phyloP scores from a whole-genome alignment of 768 basidiomycete genomes.

The Gloeophyllum trabeum region DNA sequence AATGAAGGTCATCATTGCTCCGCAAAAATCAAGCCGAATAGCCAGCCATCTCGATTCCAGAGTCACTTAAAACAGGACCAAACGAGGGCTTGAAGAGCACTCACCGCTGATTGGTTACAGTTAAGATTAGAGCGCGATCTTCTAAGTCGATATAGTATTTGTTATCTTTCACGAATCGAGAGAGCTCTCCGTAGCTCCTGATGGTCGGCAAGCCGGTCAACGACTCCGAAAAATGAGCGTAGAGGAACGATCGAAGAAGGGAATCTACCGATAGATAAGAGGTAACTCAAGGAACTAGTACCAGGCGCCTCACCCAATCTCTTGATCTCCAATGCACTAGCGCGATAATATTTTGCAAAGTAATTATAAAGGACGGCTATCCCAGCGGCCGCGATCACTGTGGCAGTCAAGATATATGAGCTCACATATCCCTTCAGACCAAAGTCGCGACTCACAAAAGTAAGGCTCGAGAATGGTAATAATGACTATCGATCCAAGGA shows the following conservation, averaged over 20 bases:
- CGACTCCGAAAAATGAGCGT: slow-evolving; percentile 71
- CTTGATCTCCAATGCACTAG: slow-evolving; percentile 66
- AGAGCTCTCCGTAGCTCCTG: slow-evolving; percentile 57
- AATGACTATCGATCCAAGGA: slow-evolving; percentile 40
- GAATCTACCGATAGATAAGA: slow-evolving; percentile 43
- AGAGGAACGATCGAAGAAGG: slow-evolving; percentile 63
- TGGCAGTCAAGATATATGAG: background rate
- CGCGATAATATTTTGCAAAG: slow-evolving; percentile 58
- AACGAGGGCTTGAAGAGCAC: no score
- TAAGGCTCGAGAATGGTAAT: slow-evolving; percentile 49
- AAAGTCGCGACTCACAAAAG: slow-evolving; percentile 45
- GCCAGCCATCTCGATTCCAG: slow-evolving; percentile 44
- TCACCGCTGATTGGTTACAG: slow-evolving; percentile 55
- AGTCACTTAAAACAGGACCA: background rate
- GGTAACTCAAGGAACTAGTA: background rate
- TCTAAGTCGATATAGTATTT: slow-evolving; percentile 61
- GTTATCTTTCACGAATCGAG: slow-evolving; percentile 55
- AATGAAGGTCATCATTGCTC: slow-evolving; percentile 44
- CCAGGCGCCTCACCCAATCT: slow-evolving; percentile 22
- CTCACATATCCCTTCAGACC: background rate
- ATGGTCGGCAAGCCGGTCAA: slow-evolving; percentile 62
- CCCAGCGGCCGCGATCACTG: slow-evolving; percentile 42
- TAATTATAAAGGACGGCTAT: slow-evolving; percentile 54
- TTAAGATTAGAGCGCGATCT: slow-evolving; percentile 57
- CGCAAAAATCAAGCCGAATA: slow-evolving; percentile 60